Evolutionary conservation across 441 rosid genomes (phyloP).

Genomic region (Gossypium armourianum): DNA sequence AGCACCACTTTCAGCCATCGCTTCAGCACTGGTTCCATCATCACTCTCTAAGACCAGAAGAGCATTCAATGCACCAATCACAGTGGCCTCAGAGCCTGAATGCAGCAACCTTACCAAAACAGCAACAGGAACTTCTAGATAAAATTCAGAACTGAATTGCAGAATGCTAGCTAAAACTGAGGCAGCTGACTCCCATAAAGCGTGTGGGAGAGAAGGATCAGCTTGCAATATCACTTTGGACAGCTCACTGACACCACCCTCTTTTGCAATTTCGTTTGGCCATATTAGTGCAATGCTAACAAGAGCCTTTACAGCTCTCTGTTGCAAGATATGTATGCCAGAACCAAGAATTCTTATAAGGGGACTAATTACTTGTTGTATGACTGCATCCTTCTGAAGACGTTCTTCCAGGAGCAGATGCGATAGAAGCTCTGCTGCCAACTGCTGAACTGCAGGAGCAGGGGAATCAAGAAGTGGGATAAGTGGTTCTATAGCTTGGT

Average conservation of each 20-base stretch:
- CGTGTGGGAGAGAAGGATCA: slow-evolving; percentile 83
- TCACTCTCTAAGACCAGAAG: slow-evolving; percentile 96
- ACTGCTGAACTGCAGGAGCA: slow-evolving; percentile 88
- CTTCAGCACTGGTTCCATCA: slow-evolving; percentile 92
- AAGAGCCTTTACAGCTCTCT: slow-evolving; percentile 97
- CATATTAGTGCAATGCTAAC: slow-evolving; percentile 77
- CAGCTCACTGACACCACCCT: slow-evolving; percentile 87
- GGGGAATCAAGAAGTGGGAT: slow-evolving; percentile 88
- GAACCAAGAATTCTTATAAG: slow-evolving; percentile 79
- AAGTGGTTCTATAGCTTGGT: slow-evolving; percentile 85
- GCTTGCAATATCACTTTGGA: slow-evolving; percentile 90
- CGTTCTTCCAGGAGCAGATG: slow-evolving; percentile 76
- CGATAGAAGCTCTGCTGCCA: slow-evolving; percentile 97
- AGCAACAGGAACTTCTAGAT: slow-evolving; percentile 92
- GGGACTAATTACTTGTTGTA: slow-evolving; percentile 79
- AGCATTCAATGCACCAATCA: slow-evolving; percentile 81
- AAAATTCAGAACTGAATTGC: slow-evolving; percentile 93
- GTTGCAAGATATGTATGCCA: slow-evolving; percentile 81
- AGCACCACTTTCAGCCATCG: slow-evolving; percentile 99
- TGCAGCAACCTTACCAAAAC: slow-evolving; percentile 87
- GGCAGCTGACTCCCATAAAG: slow-evolving; percentile 95
- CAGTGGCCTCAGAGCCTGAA: slow-evolving; percentile 74
- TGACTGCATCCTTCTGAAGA: slow-evolving; percentile 80
- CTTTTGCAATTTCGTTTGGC: slow-evolving; percentile 96
- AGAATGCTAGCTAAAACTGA: slow-evolving; percentile 74